These are phyloP conservation scores for Eudorina sp. DNA, from an alignment of 139 green algal genomes.

Conservation along the genomic window DNA sequence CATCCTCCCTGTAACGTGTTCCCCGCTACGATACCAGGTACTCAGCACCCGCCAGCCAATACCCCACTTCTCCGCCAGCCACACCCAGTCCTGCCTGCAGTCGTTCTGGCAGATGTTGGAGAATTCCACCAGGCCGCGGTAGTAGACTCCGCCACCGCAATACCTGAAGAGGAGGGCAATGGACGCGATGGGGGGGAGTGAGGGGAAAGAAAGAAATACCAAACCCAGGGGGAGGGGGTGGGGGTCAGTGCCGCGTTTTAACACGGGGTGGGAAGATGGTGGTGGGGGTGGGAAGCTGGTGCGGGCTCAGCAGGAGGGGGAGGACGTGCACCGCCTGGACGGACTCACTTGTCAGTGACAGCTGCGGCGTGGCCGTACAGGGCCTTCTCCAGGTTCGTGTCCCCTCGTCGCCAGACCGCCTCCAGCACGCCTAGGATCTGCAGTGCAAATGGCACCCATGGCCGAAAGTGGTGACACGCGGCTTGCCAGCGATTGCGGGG, in stretches of 20 bases:
- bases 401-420: conserved; percentile 55
- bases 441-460: too few species aligned
- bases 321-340: neutral
- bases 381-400: conserved; percentile 65
- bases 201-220: neutral
- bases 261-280: too few species aligned
- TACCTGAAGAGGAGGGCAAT: conserved; percentile 26
- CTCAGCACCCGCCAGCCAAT: too few species aligned
- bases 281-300: too few species aligned
- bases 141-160: conserved; percentile 71
- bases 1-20: too few species aligned
- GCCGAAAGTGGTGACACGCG: too few species aligned
- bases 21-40: too few species aligned
- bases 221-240: too few species aligned
- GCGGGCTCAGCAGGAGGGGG: too few species aligned
- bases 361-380: conserved; percentile 71
- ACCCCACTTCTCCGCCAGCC: neutral
- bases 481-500: too few species aligned
- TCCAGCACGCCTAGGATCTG: conserved; percentile 52
- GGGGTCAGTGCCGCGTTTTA: too few species aligned
- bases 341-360: conserved; percentile 52
- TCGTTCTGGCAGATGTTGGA: conserved; percentile 78
- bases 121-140: conserved; percentile 77
- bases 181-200: neutral
- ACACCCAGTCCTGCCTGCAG: conserved; percentile 52